Evolutionary conservation across 1,284 basidiomycete species (phyloP).

Genomic region (Rhizopogon parksii): DNA sequence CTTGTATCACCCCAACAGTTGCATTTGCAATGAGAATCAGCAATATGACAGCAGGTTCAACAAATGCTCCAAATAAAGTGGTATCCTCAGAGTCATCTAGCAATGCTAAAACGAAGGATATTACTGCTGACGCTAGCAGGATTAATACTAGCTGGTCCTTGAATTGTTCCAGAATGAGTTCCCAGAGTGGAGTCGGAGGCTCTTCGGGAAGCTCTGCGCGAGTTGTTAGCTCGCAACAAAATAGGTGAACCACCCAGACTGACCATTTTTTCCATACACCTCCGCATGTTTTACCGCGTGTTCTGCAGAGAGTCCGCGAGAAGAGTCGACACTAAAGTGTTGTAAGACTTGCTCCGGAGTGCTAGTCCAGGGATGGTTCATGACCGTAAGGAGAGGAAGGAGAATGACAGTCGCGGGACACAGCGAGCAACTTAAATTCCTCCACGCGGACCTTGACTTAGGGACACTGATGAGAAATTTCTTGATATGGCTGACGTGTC

Average conservation of each 20-base stretch:
- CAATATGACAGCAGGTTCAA: constrained; percentile 89
- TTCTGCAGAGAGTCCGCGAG: constrained; percentile 49
- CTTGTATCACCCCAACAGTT: constrained; percentile 90
- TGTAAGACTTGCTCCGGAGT: constrained; percentile 56
- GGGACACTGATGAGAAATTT: constrained; percentile 4
- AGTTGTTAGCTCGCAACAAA: constrained; percentile 6
- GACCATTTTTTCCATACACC: constrained; percentile 83
- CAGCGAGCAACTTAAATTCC: constrained; percentile 1
- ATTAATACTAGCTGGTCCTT: constrained; percentile 96
- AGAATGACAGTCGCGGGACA: constrained; percentile 15
- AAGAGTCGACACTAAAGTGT: constrained; percentile 56
- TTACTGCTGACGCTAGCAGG: constrained; percentile 82
- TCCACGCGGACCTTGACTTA: background rate
- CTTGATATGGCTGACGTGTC: constrained; percentile 10
- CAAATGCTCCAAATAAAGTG: constrained; percentile 74
- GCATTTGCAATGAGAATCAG: constrained; percentile 93
- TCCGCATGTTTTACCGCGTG: constrained; percentile 68
- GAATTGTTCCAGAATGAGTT: constrained; percentile 95
- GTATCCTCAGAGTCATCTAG: constrained; percentile 70
- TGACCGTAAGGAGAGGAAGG: constrained; percentile 17
- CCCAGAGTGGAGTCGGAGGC: constrained; percentile 84
- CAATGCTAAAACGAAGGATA: constrained; percentile 86
- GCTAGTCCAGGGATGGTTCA: constrained; percentile 71
- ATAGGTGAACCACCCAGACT: constrained; percentile 18
- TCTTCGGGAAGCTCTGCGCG: constrained; percentile 80